phyloP scores from a whole-genome alignment of 331 rosid genomes.

The Telfairia occidentalis region DNA sequence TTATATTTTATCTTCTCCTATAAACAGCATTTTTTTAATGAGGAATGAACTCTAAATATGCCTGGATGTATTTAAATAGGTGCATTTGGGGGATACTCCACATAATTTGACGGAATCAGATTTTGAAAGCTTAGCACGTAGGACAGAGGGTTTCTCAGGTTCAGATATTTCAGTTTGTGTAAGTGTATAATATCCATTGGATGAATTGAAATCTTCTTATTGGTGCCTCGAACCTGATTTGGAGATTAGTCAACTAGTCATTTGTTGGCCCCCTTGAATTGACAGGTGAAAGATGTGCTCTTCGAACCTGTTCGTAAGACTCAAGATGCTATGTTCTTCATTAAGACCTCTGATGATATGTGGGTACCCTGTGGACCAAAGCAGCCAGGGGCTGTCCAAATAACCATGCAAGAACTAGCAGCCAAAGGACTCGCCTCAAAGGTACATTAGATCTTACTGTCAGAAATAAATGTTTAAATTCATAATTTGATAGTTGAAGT shows the following conservation, averaged over 20 bases:
- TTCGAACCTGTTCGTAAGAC: constrained; percentile 98
- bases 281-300: constrained; percentile 84
- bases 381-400: constrained; percentile 58
- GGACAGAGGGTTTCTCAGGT: constrained; percentile 93
- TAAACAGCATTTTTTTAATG: neutral
- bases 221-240: neutral
- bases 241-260: neutral
- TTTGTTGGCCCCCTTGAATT: neutral
- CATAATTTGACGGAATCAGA: constrained; percentile 78
- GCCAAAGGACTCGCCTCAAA: constrained; percentile 65
- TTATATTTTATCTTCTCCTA: constrained; percentile 17
- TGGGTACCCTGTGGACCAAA: constrained; percentile 82
- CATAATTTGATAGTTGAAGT: neutral
- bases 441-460: constrained; percentile 29
- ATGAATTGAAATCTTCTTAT: neutral
- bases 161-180: constrained; percentile 92
- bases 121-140: constrained; percentile 69
- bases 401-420: constrained; percentile 76
- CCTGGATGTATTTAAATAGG: constrained; percentile 39
- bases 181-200: constrained; percentile 29
- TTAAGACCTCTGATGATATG: constrained; percentile 52
- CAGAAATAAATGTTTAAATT: neutral
- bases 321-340: constrained; percentile 92
- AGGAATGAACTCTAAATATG: neutral
- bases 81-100: constrained; percentile 97